Evolutionary conservation across 345 rosid genomes (phyloP).

Genomic region (Syzygium grande): DNA sequence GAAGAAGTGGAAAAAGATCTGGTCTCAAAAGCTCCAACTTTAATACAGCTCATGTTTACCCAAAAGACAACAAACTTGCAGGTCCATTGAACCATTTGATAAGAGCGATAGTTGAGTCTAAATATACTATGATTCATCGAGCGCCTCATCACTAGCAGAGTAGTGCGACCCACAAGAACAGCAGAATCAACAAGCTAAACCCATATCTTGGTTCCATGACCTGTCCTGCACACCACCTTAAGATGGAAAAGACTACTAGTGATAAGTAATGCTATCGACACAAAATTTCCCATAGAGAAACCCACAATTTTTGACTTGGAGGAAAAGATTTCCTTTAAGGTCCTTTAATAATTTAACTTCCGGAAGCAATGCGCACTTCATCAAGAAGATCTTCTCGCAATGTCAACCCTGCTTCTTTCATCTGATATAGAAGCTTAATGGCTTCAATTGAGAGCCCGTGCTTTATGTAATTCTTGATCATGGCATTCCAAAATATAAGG

Average conservation of each 20-base stretch:
- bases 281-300: background rate
- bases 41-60: background rate
- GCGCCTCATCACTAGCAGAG: background rate
- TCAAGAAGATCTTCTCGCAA: slow-evolving; percentile 25
- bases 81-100: background rate
- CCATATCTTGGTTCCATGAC: background rate
- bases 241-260: background rate
- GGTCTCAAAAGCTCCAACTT: background rate
- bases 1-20: background rate
- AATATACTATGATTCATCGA: background rate
- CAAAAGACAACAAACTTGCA: background rate
- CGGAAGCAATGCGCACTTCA: slow-evolving; percentile 28
- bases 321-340: background rate
- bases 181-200: background rate
- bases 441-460: slow-evolving; percentile 43
- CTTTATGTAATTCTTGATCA: slow-evolving; percentile 40
- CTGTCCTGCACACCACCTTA: background rate
- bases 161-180: background rate
- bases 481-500: slow-evolving; percentile 44
- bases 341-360: background rate
- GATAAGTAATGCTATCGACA: background rate
- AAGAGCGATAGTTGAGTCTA: background rate
- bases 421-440: slow-evolving; percentile 51
- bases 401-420: slow-evolving; percentile 45
- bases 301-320: background rate